Conservation (phyloP, 2,329 filamentous ascomycete species). For the Aulographum hederae region DNA sequence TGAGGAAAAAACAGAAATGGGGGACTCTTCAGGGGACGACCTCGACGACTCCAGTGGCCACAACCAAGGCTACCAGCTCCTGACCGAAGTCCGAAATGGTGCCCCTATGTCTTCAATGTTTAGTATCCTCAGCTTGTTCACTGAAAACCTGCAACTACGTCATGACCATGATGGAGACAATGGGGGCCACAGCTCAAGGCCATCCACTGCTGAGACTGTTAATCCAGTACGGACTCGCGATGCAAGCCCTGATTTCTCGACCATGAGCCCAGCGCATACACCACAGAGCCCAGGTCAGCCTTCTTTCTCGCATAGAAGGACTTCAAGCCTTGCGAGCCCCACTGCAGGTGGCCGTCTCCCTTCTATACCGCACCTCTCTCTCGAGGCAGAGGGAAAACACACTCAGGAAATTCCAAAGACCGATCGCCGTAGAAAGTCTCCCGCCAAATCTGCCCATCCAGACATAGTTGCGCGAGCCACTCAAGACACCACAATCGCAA, state of each 20-base stretch:
- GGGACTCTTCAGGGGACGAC: conserved; percentile 24
- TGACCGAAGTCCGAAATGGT: conserved; percentile 95
- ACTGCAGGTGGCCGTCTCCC: conserved; percentile 23
- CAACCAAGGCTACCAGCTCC: conserved; percentile 76
- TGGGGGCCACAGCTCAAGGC: not conserved
- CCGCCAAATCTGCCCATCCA: conserved; percentile 58
- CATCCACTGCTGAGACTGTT: not conserved
- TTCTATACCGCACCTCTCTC: conserved; percentile 54
- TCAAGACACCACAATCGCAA: conserved; percentile 92
- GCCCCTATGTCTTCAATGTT: conserved; percentile 97
- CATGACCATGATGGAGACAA: conserved; percentile 49
- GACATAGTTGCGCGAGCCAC: conserved; percentile 94
- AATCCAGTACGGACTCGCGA: not conserved
- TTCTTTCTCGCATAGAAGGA: conserved; percentile 9
- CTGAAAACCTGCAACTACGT: conserved; percentile 74
- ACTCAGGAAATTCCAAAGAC: conserved; percentile 7
- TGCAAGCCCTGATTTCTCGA: not conserved
- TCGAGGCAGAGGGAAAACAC: conserved; percentile 29
- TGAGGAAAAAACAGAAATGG: conserved; percentile 25
- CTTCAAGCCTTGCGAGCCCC: conserved; percentile 16
- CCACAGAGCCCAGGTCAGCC: not conserved
- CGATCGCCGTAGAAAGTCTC: conserved; percentile 7
- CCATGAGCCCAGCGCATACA: not conserved
- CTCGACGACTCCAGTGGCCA: conserved; percentile 31
- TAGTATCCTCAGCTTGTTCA: conserved; percentile 92